These are phyloP conservation scores for Pseudogymnoascus sp. DNA, from an alignment of 2,329 filamentous ascomycete species.

Conservation along the genomic window DNA sequence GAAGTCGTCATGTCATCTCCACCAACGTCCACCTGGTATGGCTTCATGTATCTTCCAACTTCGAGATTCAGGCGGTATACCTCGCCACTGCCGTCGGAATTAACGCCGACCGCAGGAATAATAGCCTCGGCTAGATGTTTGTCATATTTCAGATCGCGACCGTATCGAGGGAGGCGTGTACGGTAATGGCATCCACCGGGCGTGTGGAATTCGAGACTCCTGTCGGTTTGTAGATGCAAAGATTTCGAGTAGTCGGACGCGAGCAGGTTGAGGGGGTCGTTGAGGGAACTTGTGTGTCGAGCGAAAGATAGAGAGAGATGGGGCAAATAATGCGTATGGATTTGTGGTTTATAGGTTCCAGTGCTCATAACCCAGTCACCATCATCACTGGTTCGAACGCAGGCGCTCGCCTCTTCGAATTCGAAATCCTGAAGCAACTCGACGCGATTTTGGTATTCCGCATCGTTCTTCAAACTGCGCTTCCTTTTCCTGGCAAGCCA, in stretches of 20 bases:
- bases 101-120: constrained; percentile 80
- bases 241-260: constrained; percentile 92
- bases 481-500: constrained; percentile 91
- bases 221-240: constrained; percentile 85
- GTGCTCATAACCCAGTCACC: constrained; percentile 97
- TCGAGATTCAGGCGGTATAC: constrained; percentile 92
- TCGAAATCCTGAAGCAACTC: constrained; percentile 96
- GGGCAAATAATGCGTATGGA: constrained; percentile 91
- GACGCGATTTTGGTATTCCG: constrained; percentile 87
- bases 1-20: constrained; percentile 64
- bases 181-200: constrained; percentile 81
- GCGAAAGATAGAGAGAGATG: constrained; percentile 91
- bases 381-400: constrained; percentile 86
- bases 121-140: constrained; percentile 75
- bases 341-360: constrained; percentile 71
- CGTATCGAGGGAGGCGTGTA: constrained; percentile 86
- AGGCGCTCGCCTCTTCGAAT: constrained; percentile 91
- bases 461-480: constrained; percentile 83
- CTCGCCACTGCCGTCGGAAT: constrained; percentile 78
- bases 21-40: constrained; percentile 85
- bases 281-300: constrained; percentile 84
- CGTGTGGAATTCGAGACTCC: constrained; percentile 88
- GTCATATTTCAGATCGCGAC: constrained; percentile 82
- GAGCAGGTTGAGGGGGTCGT: constrained; percentile 83
- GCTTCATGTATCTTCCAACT: constrained; percentile 86